A percentile compares a stretch with the other conserved stretches of the same genome.
Evolutionary conservation across 176 grass and related monocot species (phyloP).

Genomic region (Zoysia japonica): DNA sequence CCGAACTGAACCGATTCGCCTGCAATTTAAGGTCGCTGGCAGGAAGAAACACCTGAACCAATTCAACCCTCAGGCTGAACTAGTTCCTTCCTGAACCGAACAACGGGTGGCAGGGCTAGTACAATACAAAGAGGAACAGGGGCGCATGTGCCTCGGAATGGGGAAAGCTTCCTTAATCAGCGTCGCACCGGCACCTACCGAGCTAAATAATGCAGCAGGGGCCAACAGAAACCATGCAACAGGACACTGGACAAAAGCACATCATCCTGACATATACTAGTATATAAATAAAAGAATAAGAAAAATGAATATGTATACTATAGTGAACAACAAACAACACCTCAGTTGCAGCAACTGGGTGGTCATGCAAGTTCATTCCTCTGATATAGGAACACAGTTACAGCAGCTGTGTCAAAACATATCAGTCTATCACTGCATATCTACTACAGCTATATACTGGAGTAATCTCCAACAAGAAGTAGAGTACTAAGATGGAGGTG

Average conservation of each 20-base stretch:
- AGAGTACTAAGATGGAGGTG: not conserved
- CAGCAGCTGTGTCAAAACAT: not conserved
- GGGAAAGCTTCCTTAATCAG: not conserved
- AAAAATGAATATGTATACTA: not conserved
- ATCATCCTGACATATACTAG: not conserved
- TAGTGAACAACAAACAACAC: slow-evolving; percentile 24
- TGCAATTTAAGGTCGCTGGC: not conserved
- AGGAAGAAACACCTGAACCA: slow-evolving; percentile 6
- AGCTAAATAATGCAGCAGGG: slow-evolving; percentile 29
- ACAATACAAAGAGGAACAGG: too few relatives aligned
- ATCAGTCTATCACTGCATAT: not conserved
- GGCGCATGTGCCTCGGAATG: not conserved
- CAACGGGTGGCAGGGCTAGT: too few relatives aligned
- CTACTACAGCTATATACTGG: not conserved
- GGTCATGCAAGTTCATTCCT: not conserved
- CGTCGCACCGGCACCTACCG: slow-evolving; percentile 26
- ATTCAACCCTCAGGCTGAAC: not conserved
- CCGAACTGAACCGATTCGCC: too few relatives aligned
- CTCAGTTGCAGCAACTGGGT: slow-evolving; percentile 51
- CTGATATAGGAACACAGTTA: not conserved
- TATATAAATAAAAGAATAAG: not conserved
- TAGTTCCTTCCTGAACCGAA: too few relatives aligned
- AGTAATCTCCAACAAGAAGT: not conserved
- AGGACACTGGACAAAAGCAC: not conserved
- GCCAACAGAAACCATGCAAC: slow-evolving; percentile 45